Base-by-base conservation (phyloP, 495 filamentous ascomycete genomes). In the Margaritispora aquatica region DNA sequence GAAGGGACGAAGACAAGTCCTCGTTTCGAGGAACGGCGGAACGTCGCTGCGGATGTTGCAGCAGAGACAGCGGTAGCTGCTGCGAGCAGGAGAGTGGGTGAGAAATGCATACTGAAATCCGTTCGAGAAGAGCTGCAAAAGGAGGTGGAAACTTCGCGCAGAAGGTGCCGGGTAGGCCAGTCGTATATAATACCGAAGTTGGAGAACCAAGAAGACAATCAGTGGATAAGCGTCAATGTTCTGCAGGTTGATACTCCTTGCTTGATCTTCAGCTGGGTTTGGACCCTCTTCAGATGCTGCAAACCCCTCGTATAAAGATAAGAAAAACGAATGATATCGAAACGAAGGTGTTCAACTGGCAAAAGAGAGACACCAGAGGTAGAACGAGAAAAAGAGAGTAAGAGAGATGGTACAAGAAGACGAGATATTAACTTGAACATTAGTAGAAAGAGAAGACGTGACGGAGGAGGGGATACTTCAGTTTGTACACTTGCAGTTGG, bases 1-100 rank as follows among this genome's bases (percentile, higher is more conserved):
- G 69, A 78, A 3, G 84, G 77, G 22, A 88, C 74, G 71, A 86
- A 87, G 58, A 82, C 75, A 51, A 92, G 81, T 7, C 88, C 88
- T 58, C 88, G 86, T 67, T 91, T 92, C 2, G 80, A 65, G 22
- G 84, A 86, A 11, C 70, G 60, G 36, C 69, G 69, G 58, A 75
- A 68, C 11, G 70, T 72, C 27, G 59, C 20, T 53, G n/a, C n/a
- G n/a, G n/a, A n/a, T 61, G 59, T 19, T 44, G 38, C 15, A 34
- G 66, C 54, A 44, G 70, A 60, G 13, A 67, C 7, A 54, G 59
- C 38, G 19, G 62, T 29, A 44, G 51, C 63, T 64, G 58, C 62
- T 58, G 44, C 21, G 29, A 65, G 59, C 56, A 65, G 53, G 11
- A 55, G 21, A 2, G 52, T 26, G 9, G 63, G 19, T 21, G 63